Base-by-base conservation (phyloP, 2,329 filamentous ascomycete species). In the Hymenoscyphus occultus region DNA sequence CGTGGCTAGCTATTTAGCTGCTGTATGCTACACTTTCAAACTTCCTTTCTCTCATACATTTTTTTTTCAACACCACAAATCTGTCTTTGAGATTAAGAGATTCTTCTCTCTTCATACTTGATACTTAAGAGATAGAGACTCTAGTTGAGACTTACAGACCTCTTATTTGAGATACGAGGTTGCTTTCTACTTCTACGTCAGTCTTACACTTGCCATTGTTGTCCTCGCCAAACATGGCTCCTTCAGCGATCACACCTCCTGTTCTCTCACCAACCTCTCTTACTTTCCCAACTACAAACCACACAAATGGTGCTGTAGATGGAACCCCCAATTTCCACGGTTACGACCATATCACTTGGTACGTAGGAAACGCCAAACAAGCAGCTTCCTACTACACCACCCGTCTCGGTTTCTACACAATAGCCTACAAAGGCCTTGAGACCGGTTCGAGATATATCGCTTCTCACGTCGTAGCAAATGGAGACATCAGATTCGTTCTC, bases 341-440 rank as follows among this genome's bases (percentile, higher is more conserved):
- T 75, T 97, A 97, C 77, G 92, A 97, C 79, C 91, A 97, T 78
- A 86, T 97, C 64, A 93, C 92, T 71, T 97, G 93, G 93, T 97
- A 92, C 81, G 94, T 97, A 39, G 93, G 93, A 76, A 98, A 98
- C 76, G 93, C 94, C 72, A 97, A 97, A 80, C 93, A 97, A 81
- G 92, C 93, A 2, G 93, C 93, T 48, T 85, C 90, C 14, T 97
- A 92, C 80, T 97, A 97, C 80, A 89, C 90, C 71, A 89, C 86
- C 12, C 90, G 93, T 70, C 93, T 97, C 81, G 93, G 92, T 64
- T 97, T 97, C 81, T 82, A 86, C 73, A 86, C 86, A 22, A 79
- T 97, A 64, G 94, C 94, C 68, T 96, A 97, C 78, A 85, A 85
- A 51, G 94, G 93, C 5, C 87, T 97, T 5, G 93, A 97, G 78